phyloP scores from a whole-genome alignment of 2,329 filamentous ascomycete genomes.

The Xylaria sp. region DNA sequence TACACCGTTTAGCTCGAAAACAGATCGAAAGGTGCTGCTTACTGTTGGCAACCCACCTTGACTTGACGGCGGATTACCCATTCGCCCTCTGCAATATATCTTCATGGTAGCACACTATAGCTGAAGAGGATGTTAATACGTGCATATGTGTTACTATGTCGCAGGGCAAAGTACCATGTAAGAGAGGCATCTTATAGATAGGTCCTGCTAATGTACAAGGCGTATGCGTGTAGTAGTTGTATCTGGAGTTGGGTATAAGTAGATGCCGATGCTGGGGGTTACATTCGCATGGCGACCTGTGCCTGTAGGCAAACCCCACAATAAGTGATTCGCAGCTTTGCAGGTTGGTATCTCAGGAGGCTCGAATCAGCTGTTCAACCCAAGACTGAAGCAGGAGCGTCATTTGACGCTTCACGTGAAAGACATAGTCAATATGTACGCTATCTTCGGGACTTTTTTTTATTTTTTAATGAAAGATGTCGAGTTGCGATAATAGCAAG shows the following conservation, averaged over 20 bases:
- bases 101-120: background rate
- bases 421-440: background rate
- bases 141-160: background rate
- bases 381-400: background rate
- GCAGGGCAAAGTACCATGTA: background rate
- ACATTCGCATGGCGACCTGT: background rate
- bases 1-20: slow-evolving; percentile 19
- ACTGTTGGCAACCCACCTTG: slow-evolving; percentile 20
- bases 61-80: slow-evolving; percentile 1
- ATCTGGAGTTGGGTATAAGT: background rate
- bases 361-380: background rate
- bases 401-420: slow-evolving; percentile 24
- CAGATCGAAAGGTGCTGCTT: slow-evolving; percentile 16
- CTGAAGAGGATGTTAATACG: background rate
- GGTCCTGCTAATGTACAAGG: background rate
- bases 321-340: background rate
- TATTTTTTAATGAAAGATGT: slow-evolving; percentile 16
- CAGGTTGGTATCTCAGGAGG: slow-evolving; percentile 7
- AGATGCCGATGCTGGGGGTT: slow-evolving; percentile 1
- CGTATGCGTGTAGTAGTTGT: background rate
- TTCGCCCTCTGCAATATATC: slow-evolving; percentile 1
- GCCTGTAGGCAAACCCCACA: too few relatives aligned
- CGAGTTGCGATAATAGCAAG: background rate
- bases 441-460: background rate
- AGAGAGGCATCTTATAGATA: background rate